Evolutionary conservation across 2,329 filamentous ascomycete genomes (phyloP), one percentile per base, ranked within the genome.

Genomic region (Fusarium duplospermum): DNA sequence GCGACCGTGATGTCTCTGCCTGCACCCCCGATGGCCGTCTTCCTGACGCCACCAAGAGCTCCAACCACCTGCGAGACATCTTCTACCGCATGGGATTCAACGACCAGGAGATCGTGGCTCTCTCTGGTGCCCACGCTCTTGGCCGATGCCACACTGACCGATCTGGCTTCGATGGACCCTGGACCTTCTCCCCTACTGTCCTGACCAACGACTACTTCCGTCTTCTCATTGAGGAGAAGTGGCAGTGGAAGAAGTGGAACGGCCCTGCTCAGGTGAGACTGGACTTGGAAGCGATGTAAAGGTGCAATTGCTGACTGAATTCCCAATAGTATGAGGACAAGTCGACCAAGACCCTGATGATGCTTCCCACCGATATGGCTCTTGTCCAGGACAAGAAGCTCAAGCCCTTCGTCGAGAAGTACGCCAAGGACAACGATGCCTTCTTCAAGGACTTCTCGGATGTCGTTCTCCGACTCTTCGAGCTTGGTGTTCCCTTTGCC

Each of bases 41-140:
- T 33, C 89, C 95, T 73, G 95, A 99, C 82, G 96, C 89, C 61
- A 83, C 90, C 78, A 90, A 98, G 89, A 93, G 90, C 70, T 87
- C 91, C 71, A 90, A 91, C 81, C 96, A 98, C 86, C 89, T 98
- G 78, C 93, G 96, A 80, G 90, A 90, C 86, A 96, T 98, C 87
- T 99, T 98, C 86, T 90, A 92, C 84, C 94, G 96, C 82, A 98
- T 98, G 96, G 96, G 96, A 77, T 98, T 98, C 89, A 93, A 96
- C 84, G 96, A 99, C 86, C 93, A 93, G 80, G 95, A 98, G 85
- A 98, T 98, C 81, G 96, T 98, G 54, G 96, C 96, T 33, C 90
- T 98, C 62, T 88, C 89, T 27, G 95, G 95, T 77, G 95, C 93
- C 58, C 95, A 98, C 86, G 93, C 94, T 62, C 90, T 98, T 40